Evolutionary conservation across 371 early-diverging fungal genomes (phyloP), one percentile per base, ranked within the genome.

Genomic region (Sporodiniella umbellata): DNA sequence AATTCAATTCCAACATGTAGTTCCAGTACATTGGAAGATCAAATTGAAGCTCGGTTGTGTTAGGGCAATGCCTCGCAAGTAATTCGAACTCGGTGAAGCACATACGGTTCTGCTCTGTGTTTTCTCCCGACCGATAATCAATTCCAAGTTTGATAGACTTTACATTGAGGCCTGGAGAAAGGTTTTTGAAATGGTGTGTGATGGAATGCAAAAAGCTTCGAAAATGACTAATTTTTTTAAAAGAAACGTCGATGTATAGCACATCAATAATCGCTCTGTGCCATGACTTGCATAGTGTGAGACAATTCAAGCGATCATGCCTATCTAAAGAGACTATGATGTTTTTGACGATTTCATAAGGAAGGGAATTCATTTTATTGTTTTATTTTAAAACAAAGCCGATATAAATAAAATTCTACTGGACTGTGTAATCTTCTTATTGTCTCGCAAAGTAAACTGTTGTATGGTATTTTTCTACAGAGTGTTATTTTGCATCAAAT

Each of bases 61-160:
- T 23, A 4, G 28, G 33, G 30, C 58, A 58, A 7, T 58, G 37
- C 0, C 43, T 46, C 8, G 58, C 42, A 0, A 58, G 18, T 4
- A 58, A 33, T 28, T 58, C 58, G 15, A 58, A 58, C 38, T 58
- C 58, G 19, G 58, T 58, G 42, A 53, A 58, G 11, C 25, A 37
- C 22, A 58, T 28, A 8, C 21, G 18, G 4, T 42, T 40, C 15
- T 40, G 10, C 10, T 12, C 7, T 8, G 8, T 5, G 40, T 21
- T 40, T 7, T 21, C 10, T 6, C 21, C 40, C 10, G 8, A 18
- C 21, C 8, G 18, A 14, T 7, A 25, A 22, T 39, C 33, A 17
- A 53, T 33, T 4, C 28, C 23, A 1, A 53, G 1, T 21, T 39
- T 5, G 21, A 40, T 19, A 4, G 40, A 37, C 35, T 19, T 45